phyloP scores from a whole-genome alignment of 2,329 filamentous ascomycete species.

The Cryphonectria naterciae region DNA sequence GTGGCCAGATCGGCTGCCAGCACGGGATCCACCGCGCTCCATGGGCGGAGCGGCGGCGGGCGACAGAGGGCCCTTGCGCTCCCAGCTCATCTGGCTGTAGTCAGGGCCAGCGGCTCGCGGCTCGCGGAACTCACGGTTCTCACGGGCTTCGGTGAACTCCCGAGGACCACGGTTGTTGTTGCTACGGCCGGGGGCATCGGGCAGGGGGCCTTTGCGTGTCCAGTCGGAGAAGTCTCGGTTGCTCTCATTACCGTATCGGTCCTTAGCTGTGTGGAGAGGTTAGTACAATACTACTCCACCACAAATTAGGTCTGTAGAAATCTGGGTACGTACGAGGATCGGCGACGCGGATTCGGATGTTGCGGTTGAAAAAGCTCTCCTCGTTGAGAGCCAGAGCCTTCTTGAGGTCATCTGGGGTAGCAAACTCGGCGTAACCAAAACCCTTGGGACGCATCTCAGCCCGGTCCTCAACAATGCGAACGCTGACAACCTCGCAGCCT shows the following conservation, averaged over 20 bases:
- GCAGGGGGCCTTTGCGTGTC: constrained; percentile 83
- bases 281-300: constrained; percentile 35
- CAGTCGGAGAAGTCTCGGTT: constrained; percentile 85
- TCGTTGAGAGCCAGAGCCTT: constrained; percentile 85
- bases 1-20: constrained; percentile 61
- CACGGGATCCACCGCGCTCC: constrained; percentile 53
- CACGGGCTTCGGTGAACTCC: constrained; percentile 67
- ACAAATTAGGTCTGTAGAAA: not conserved
- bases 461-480: constrained; percentile 96
- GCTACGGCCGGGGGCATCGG: constrained; percentile 44
- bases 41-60: constrained; percentile 59
- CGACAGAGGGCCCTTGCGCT: constrained; percentile 88
- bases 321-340: constrained; percentile 85
- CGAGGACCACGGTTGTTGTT: constrained; percentile 51
- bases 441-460: constrained; percentile 93
- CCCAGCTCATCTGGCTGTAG: constrained; percentile 68
- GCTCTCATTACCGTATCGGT: constrained; percentile 68
- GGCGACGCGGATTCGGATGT: constrained; percentile 91
- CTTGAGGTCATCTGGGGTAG: constrained; percentile 84
- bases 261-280: constrained; percentile 70
- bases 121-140: constrained; percentile 59
- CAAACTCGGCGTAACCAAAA: constrained; percentile 97
- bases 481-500: constrained; percentile 83
- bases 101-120: constrained; percentile 27
- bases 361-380: constrained; percentile 81